Percentiles rank a stretch among this genome's conserved stretches.
Conservation (phyloP, 73 alveolate genomes). For the Paramecium tetraurelia region DNA sequence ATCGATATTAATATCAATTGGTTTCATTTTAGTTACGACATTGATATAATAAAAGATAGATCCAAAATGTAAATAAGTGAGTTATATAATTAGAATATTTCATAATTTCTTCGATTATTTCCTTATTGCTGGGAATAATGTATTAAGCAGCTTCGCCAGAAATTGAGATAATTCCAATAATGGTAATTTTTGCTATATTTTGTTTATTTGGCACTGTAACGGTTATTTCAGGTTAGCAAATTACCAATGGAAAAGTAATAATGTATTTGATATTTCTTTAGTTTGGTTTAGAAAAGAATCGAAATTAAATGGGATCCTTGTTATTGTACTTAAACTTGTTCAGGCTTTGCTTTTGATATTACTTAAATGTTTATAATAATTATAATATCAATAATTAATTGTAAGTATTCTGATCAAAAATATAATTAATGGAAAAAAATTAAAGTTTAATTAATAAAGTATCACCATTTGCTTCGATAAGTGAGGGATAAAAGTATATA, state of each 20-base stretch:
- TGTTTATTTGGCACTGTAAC: neutral
- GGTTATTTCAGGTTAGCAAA: neutral
- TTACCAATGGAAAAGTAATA: neutral
- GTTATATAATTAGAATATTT: neutral
- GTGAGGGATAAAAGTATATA: neutral
- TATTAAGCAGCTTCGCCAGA: neutral
- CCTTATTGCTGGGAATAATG: neutral
- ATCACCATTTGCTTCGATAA: neutral
- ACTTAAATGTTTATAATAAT: neutral
- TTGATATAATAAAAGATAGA: neutral
- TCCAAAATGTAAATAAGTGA: neutral
- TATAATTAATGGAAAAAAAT: neutral
- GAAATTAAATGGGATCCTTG: neutral
- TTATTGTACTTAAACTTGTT: neutral
- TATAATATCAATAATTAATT: neutral
- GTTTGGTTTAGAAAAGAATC: neutral
- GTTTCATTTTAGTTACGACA: neutral
- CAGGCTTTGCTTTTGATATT: neutral
- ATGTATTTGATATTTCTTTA: neutral
- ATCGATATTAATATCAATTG: neutral
- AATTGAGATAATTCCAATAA: neutral
- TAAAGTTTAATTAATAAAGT: neutral
- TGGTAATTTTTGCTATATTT: neutral
- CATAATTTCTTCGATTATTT: neutral
- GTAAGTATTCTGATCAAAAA: neutral